Base-by-base conservation (phyloP, 1,139 yeast genomes). In the Saccharomycopsis hybrid region DNA sequence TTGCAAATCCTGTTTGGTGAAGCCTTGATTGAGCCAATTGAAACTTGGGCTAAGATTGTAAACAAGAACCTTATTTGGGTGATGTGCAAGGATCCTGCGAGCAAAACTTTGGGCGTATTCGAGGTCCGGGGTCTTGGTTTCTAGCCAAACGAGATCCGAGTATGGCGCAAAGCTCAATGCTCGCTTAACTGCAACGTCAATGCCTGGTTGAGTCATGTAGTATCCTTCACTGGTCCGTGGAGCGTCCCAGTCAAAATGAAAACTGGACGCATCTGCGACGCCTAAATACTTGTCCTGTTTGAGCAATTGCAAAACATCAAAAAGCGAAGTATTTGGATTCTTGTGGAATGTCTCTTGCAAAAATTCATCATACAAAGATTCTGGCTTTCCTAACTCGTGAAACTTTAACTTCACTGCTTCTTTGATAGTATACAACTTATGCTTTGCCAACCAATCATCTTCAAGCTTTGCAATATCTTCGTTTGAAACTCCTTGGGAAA, bases 381-480 rank as follows among this genome's bases (percentile, higher is more conserved):
- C 54, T n/a, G 13, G 5, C 33, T 29, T 25, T 18, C 48, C 46
- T 8, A 40, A 32, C 31, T 50, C 53, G 0, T 54, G 38, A 2
- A 68, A 54, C 37, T 58, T 62, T 28, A 50, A 42, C 43, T 64
- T 57, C 4, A 69, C 77, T 11, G 80, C 80, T 56, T 77, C 80
- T 52, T 73, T 70, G 54, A 72, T 75, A 0, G 83, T 78, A 47
- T 63, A 61, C 11, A 77, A 64, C 42, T 65, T 59, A 49, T 72
- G 69, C n/a, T 62, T 62, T 8, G 63, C 70, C 61, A 77, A 74
- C 98, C 98, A 90, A 60, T 85, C 82, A 58, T 75, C 75, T 73
- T 90, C 97, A 60, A 89, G 72, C 54, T 74, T 67, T 57, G 79
- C 85, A 61, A 90, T 77, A 54, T 75, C 79, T 30, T 74, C 80